phyloP scores from a whole-genome alignment of 148 eudicot species.

The Camellia granthamiana region DNA sequence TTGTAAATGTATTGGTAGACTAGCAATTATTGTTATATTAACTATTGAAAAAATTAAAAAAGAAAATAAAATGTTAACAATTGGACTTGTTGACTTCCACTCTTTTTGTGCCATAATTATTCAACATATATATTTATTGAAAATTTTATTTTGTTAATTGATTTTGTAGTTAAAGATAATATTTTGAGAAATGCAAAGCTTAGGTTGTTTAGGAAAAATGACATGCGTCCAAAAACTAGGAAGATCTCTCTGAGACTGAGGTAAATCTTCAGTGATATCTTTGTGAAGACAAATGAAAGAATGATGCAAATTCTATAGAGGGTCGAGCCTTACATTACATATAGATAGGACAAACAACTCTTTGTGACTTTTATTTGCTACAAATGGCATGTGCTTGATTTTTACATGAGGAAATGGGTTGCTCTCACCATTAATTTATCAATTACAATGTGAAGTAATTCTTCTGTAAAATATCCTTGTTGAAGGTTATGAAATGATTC shows the following conservation, averaged over 20 bases:
- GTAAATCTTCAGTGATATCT: slow-evolving; percentile 62
- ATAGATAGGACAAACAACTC: slow-evolving; percentile 30
- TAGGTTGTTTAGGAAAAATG: slow-evolving; percentile 43
- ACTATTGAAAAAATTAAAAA: too few relatives aligned
- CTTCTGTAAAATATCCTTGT: not conserved
- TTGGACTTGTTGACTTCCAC: too few relatives aligned
- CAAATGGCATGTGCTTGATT: slow-evolving; percentile 1
- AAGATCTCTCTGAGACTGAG: slow-evolving; percentile 58
- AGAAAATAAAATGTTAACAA: too few relatives aligned
- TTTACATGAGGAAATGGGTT: not conserved
- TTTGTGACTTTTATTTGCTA: not conserved
- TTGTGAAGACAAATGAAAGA: slow-evolving; percentile 65
- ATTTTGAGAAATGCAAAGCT: too few relatives aligned
- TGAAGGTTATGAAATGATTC: not conserved
- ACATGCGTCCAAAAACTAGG: slow-evolving; percentile 59
- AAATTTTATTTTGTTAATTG: too few relatives aligned
- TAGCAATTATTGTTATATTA: too few relatives aligned
- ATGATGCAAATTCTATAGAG: slow-evolving; percentile 55
- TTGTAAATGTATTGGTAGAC: too few relatives aligned
- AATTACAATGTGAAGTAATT: not conserved
- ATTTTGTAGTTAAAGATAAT: too few relatives aligned
- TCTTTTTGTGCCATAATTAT: too few relatives aligned
- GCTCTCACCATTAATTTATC: not conserved
- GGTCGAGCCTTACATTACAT: slow-evolving; percentile 85
- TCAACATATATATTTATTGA: too few relatives aligned